Conservation (phyloP, 768 basidiomycete species). For the Lactarius hengduanensis region DNA sequence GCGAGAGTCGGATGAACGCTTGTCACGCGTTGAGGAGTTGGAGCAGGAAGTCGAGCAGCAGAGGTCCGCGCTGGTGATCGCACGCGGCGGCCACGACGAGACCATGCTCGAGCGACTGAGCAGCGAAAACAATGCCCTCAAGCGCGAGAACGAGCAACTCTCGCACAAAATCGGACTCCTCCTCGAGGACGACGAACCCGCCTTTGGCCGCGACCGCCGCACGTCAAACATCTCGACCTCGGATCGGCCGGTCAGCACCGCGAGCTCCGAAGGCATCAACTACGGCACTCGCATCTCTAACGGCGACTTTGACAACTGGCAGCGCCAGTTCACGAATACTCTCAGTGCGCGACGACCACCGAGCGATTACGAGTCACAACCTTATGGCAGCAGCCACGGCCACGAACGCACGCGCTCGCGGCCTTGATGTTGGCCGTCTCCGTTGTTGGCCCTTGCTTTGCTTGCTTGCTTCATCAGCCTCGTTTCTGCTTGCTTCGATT, state of each 20-base stretch:
- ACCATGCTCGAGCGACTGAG: conserved; percentile 77
- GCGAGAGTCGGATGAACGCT: conserved; percentile 76
- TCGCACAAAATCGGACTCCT: conserved; percentile 90
- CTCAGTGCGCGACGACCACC: conserved; percentile 71
- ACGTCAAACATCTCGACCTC: conserved; percentile 55
- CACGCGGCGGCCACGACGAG: conserved; percentile 76
- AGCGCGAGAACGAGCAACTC: conserved; percentile 83
- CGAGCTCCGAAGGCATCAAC: conserved; percentile 75
- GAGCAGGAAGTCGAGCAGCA: conserved; percentile 78
- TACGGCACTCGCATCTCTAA: conserved; percentile 61
- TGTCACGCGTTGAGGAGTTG: conserved; percentile 73
- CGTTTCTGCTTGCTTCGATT: conserved; percentile 15
- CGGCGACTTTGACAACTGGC: conserved; percentile 83
- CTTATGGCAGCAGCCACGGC: conserved; percentile 32
- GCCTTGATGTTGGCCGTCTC: conserved; percentile 38
- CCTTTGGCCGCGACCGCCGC: conserved; percentile 59
- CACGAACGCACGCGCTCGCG: conserved; percentile 62
- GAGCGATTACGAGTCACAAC: conserved; percentile 67
- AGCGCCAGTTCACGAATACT: conserved; percentile 76
- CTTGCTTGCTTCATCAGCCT: conserved; percentile 24
- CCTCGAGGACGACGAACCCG: conserved; percentile 80
- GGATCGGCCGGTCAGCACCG: conserved; percentile 64
- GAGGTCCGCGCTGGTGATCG: conserved; percentile 66
- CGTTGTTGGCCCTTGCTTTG: conserved; percentile 30
- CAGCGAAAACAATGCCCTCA: conserved; percentile 74